Conservation (phyloP, 345 rosid species). For the Rhodamnia argentea region DNA sequence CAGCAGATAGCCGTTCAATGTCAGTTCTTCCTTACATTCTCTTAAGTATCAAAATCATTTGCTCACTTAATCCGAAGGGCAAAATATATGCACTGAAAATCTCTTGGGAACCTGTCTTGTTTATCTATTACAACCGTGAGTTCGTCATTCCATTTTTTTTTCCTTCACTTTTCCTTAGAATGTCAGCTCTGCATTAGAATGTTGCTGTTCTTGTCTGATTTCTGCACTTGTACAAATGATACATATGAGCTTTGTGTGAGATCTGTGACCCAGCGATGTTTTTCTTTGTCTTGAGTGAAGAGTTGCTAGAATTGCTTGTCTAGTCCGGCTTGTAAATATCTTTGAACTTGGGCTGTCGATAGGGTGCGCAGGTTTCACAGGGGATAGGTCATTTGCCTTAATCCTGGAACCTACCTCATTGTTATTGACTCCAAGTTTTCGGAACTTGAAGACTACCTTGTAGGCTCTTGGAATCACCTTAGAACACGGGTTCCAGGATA, state of each 20-base stretch:
- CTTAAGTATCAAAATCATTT: not conserved
- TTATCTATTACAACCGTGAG: not conserved
- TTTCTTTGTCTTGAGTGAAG: not conserved
- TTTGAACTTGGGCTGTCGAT: not conserved
- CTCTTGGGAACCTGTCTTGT: not conserved
- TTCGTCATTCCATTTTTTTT: not conserved
- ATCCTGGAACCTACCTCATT: not conserved
- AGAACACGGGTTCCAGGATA: not conserved
- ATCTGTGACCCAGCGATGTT: not conserved
- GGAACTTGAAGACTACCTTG: not conserved
- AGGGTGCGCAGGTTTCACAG: not conserved
- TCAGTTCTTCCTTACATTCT: not conserved
- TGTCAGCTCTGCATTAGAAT: not conserved
- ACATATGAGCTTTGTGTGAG: not conserved
- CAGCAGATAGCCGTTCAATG: not conserved
- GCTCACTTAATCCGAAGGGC: not conserved
- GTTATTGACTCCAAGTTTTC: not conserved
- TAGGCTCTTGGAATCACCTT: not conserved
- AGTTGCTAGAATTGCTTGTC: not conserved
- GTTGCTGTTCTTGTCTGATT: not conserved
- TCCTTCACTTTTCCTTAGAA: not conserved
- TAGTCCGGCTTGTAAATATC: not conserved
- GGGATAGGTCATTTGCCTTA: not conserved
- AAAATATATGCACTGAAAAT: not conserved
- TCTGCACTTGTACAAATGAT: not conserved